Evolutionary conservation across 805 yeast species (phyloP).

Genomic region (Saturnispora silvae): DNA sequence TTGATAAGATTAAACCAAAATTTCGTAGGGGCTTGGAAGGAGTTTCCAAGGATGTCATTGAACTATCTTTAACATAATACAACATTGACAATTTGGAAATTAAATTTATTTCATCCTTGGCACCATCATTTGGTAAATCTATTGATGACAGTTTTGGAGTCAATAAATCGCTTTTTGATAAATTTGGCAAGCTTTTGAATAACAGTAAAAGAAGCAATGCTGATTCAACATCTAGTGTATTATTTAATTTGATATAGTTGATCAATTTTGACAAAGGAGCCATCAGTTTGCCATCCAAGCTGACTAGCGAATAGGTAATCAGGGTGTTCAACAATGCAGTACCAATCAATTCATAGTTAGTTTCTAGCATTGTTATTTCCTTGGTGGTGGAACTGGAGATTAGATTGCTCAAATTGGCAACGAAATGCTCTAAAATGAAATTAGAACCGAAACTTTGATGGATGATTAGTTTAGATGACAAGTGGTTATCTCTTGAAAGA

Average conservation of each 20-base stretch:
- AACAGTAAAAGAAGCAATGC: constrained; percentile 37
- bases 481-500: constrained; percentile 26
- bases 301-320: constrained; percentile 39
- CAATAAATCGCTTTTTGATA: constrained; percentile 31
- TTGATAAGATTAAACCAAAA: constrained; percentile 54
- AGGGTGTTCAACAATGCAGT: constrained; percentile 47
- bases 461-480: constrained; percentile 32
- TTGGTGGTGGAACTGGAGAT: constrained; percentile 12
- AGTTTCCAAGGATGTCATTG: constrained; percentile 55
- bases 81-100: constrained; percentile 40
- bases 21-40: constrained; percentile 55
- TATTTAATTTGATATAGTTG: neutral
- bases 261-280: constrained; percentile 42
- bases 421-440: constrained; percentile 25
- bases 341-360: constrained; percentile 44
- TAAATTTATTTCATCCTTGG: constrained; percentile 18
- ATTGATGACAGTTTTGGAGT: constrained; percentile 25
- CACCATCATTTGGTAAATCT: constrained; percentile 26
- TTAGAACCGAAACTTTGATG: constrained; percentile 24
- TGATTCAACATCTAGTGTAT: constrained; percentile 6
- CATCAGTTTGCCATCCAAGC: constrained; percentile 29
- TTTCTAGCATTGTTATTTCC: constrained; percentile 23
- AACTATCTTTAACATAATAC: constrained; percentile 35
- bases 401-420: constrained; percentile 23
- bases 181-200: constrained; percentile 26